Percentiles rank a stretch among this genome's conserved stretches.
Evolutionary conservation across 2,329 filamentous ascomycete genomes (phyloP).

Genomic region (Alternaria atra): DNA sequence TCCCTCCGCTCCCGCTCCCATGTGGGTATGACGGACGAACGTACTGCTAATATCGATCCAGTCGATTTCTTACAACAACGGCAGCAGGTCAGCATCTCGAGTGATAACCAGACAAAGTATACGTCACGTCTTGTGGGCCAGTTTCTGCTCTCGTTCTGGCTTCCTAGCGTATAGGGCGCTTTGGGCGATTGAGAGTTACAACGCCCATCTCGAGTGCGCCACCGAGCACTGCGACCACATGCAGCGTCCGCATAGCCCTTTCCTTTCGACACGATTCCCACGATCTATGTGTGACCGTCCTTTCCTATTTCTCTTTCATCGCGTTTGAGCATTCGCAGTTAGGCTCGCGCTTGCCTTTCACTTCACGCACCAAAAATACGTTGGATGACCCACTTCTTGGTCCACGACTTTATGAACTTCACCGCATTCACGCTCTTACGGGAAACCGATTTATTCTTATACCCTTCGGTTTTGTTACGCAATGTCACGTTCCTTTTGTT

Average conservation of each 20-base stretch:
- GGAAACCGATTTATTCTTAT: constrained; percentile 6
- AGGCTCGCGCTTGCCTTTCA: background rate
- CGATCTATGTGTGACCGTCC: background rate
- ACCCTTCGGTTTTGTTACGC: constrained; percentile 8
- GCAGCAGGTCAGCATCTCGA: constrained; percentile 49
- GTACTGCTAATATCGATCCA: constrained; percentile 30
- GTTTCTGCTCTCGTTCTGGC: constrained; percentile 53
- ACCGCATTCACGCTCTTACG: background rate
- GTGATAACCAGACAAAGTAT: constrained; percentile 51
- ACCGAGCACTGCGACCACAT: background rate
- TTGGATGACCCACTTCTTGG: background rate
- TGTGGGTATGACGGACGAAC: background rate
- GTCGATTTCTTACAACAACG: constrained; percentile 52
- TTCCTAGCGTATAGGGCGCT: constrained; percentile 27
- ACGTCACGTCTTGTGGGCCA: constrained; percentile 55
- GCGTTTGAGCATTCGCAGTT: background rate
- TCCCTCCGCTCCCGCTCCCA: background rate
- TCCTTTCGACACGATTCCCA: background rate
- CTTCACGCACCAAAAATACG: constrained; percentile 10
- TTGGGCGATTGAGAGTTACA: background rate
- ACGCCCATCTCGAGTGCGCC: background rate
- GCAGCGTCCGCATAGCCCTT: background rate
- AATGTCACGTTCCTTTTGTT: background rate
- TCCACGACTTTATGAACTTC: constrained; percentile 9
- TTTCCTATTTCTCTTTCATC: background rate